These are phyloP conservation scores for Laguncularia racemosa DNA, from an alignment of 345 rosid species.

Conservation along the genomic window DNA sequence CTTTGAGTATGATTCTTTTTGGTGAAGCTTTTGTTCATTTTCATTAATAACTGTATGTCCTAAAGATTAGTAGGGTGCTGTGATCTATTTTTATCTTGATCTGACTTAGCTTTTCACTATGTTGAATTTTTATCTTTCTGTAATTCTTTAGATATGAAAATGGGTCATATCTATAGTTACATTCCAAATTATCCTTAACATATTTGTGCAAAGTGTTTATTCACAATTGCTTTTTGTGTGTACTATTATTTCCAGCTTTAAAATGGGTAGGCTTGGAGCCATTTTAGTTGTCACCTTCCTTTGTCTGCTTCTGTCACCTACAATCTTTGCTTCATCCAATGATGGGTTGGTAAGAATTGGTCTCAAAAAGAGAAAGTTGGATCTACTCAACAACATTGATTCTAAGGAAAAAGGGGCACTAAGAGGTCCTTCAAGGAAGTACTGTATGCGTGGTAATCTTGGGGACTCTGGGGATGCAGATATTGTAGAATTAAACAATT, in stretches of 20 bases:
- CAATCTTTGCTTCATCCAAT: conserved; percentile 26
- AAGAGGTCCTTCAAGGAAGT: conserved; percentile 26
- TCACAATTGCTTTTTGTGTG: neutral
- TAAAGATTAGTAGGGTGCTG: no score
- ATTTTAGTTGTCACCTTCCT: conserved; percentile 23
- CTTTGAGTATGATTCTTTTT: no score
- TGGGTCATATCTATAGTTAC: no score
- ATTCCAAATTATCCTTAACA: no score
- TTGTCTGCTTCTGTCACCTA: conserved; percentile 23
- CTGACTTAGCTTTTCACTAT: no score
- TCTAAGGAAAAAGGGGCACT: conserved; percentile 33
- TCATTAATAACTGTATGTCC: no score
- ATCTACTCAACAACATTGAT: conserved; percentile 38
- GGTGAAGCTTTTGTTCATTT: no score
- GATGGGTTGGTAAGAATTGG: conserved; percentile 69
- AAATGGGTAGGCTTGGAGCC: conserved; percentile 28
- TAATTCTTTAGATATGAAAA: no score
- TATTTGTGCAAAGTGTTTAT: no score
- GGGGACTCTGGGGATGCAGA: conserved; percentile 41
- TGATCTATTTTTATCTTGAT: no score
- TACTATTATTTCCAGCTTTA: conserved; percentile 10
- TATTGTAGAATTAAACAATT: conserved; percentile 58
- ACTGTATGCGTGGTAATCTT: conserved; percentile 20
- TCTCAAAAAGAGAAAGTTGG: conserved; percentile 65
- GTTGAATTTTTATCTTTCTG: no score